Conservation (phyloP, 345 rosid species). For the Durio zibethinus region DNA sequence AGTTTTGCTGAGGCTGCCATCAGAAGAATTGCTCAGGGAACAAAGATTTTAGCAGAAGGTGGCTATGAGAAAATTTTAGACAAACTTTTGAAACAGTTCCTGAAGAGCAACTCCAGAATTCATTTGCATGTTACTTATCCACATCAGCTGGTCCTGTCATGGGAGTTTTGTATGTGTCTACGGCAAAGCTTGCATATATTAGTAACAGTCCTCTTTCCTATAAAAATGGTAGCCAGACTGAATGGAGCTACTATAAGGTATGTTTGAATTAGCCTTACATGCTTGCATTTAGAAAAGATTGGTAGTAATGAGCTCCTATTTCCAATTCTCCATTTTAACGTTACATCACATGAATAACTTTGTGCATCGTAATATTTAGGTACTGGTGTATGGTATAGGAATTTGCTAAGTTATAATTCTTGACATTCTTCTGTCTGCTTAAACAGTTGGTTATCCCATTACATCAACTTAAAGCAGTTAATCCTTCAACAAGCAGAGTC, state of each 20-base stretch:
- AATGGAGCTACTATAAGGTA: constrained; percentile 87
- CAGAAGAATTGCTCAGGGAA: constrained; percentile 80
- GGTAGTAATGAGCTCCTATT: not conserved
- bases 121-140: constrained; percentile 73
- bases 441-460: constrained; percentile 62
- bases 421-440: constrained; percentile 21
- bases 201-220: constrained; percentile 74
- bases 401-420: not conserved
- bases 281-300: constrained; percentile 11
- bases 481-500: constrained; percentile 49
- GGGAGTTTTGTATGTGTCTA: constrained; percentile 64
- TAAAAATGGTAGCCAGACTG: constrained; percentile 50
- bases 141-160: constrained; percentile 87
- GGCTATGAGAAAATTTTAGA: constrained; percentile 65
- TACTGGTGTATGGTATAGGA: not conserved
- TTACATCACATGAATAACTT: not conserved
- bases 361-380: not conserved
- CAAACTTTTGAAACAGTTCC: constrained; percentile 78
- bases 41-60: constrained; percentile 76
- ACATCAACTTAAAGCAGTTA: constrained; percentile 52
- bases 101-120: constrained; percentile 52
- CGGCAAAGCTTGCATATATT: constrained; percentile 63
- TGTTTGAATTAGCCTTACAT: constrained; percentile 1
- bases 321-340: not conserved
- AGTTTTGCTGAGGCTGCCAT: constrained; percentile 81